These are phyloP conservation scores for Williopsis jadinii DNA, from an alignment of 1,139 yeast species.

Conservation along the genomic window DNA sequence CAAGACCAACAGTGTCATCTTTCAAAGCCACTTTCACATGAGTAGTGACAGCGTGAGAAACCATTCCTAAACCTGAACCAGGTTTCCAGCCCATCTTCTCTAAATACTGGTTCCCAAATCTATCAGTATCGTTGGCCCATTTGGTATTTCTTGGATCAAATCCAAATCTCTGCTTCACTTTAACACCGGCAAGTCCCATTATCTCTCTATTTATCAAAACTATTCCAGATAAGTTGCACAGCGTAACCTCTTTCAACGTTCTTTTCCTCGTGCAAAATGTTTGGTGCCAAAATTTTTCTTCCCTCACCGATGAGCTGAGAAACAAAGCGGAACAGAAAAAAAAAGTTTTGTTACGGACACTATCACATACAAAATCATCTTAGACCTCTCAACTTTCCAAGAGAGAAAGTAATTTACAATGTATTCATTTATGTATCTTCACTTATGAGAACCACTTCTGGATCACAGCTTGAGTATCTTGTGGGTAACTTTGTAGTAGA, in stretches of 20 bases:
- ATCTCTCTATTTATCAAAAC: not conserved
- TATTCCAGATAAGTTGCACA: not conserved
- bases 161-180: slow-evolving; percentile 80
- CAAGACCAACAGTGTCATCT: slow-evolving; percentile 79
- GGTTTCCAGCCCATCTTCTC: slow-evolving; percentile 87
- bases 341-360: not conserved
- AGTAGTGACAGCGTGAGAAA: slow-evolving; percentile 54
- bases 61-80: slow-evolving; percentile 80
- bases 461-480: slow-evolving; percentile 53
- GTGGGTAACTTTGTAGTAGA: slow-evolving; percentile 55
- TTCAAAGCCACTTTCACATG: slow-evolving; percentile 80
- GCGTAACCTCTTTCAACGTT: not conserved
- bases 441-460: slow-evolving; percentile 49
- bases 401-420: too few species aligned
- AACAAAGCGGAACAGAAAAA: not conserved
- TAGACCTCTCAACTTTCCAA: not conserved
- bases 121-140: slow-evolving; percentile 82
- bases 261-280: not conserved
- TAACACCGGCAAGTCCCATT: slow-evolving; percentile 78
- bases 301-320: not conserved
- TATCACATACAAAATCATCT: not conserved
- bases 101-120: slow-evolving; percentile 86
- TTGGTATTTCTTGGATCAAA: slow-evolving; percentile 88
- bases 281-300: slow-evolving; percentile 2
- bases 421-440: too few species aligned